Evolutionary conservation across 805 yeast species (phyloP).

Genomic region (Saturnispora silvae): DNA sequence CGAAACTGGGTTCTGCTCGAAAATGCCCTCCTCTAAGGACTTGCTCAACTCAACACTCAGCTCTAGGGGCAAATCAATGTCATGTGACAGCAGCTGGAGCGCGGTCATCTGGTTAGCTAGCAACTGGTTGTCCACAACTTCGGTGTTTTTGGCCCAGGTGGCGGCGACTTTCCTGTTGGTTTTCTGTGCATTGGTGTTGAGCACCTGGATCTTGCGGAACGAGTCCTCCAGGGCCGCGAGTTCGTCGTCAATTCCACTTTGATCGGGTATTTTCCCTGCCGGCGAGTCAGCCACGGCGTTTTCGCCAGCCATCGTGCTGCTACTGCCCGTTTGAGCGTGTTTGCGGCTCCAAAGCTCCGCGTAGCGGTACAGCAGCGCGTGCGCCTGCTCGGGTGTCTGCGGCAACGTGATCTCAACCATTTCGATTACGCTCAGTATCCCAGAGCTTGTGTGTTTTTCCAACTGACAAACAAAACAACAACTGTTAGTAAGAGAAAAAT

Average conservation of each 20-base stretch:
- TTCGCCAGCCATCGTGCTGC: background rate
- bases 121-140: constrained; percentile 33
- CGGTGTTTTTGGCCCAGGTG: constrained; percentile 18
- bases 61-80: constrained; percentile 50
- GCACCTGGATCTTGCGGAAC: constrained; percentile 5
- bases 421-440: background rate
- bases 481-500: too few relatives aligned
- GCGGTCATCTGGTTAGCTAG: constrained; percentile 52
- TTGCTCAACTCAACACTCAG: constrained; percentile 32
- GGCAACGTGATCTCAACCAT: constrained; percentile 2
- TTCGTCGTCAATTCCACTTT: background rate
- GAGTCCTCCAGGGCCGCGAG: background rate
- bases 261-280: background rate
- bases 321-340: background rate
- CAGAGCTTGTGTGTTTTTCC: too few relatives aligned
- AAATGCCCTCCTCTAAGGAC: constrained; percentile 2
- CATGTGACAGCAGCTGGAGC: constrained; percentile 53
- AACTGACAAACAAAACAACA: too few relatives aligned
- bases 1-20: background rate
- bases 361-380: background rate
- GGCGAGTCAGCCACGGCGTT: background rate
- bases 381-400: constrained; percentile 1
- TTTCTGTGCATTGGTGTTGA: constrained; percentile 2
- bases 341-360: background rate
- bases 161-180: constrained; percentile 20